A percentile compares a stretch with the other conserved stretches of the same genome.
Conservation (phyloP, 768 basidiomycete genomes). For the Tricholoma saponaceum region DNA sequence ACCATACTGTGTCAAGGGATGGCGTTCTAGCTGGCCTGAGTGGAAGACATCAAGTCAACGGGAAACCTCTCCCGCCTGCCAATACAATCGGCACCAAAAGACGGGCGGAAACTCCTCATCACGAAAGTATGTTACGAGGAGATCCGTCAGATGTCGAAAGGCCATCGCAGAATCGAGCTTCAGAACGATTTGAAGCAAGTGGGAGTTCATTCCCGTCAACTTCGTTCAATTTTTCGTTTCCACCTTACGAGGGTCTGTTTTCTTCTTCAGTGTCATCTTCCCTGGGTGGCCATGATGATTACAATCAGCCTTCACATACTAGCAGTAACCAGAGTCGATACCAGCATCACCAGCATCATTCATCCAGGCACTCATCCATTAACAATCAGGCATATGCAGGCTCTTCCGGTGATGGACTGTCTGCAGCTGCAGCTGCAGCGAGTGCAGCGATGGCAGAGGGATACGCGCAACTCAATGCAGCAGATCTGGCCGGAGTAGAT, state of each 20-base stretch:
- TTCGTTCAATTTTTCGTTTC: constrained; percentile 70
- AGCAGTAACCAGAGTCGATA: constrained; percentile 3
- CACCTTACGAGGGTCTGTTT: constrained; percentile 62
- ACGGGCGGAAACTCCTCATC: constrained; percentile 76
- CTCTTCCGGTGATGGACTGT: constrained; percentile 46
- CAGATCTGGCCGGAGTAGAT: constrained; percentile 48
- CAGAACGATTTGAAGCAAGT: constrained; percentile 34
- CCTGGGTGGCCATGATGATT: constrained; percentile 15
- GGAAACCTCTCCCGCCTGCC: constrained; percentile 65
- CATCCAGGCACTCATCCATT: constrained; percentile 19
- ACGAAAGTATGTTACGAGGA: constrained; percentile 73
- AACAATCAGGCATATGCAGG: constrained; percentile 18
- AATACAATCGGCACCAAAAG: constrained; percentile 70
- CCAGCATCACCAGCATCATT: constrained; percentile 8
- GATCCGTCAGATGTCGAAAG: constrained; percentile 62
- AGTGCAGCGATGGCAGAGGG: constrained; percentile 70
- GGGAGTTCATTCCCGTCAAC: constrained; percentile 60
- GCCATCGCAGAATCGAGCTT: constrained; percentile 19
- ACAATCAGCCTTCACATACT: constrained; percentile 8
- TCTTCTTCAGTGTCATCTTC: constrained; percentile 47
- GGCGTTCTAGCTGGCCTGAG: constrained; percentile 53
- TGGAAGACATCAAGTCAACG: constrained; percentile 79
- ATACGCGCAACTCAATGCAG: constrained; percentile 63
- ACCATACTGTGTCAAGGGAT: constrained; percentile 80
- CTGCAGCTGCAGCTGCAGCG: constrained; percentile 60